A percentile compares a stretch with the other conserved stretches of the same genome.
These are phyloP conservation scores for Aspergillus candidus DNA, from an alignment of 2,329 filamentous ascomycete species.

Conservation along the genomic window DNA sequence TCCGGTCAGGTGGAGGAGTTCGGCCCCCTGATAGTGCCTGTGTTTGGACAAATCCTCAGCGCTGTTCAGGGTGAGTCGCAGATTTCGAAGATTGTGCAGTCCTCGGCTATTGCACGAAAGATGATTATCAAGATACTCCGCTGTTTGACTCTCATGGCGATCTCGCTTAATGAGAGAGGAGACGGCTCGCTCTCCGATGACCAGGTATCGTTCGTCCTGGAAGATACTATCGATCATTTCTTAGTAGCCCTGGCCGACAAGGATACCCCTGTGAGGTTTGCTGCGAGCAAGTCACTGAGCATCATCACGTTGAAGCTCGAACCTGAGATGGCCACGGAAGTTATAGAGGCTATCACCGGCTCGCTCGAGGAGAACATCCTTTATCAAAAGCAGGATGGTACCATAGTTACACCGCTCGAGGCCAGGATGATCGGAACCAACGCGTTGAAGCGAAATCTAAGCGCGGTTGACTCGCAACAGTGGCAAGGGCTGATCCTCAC, in stretches of 20 bases:
- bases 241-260: constrained; percentile 74
- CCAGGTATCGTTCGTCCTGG: constrained; percentile 53
- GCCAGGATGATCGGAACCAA: constrained; percentile 29
- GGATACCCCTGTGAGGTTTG: constrained; percentile 83
- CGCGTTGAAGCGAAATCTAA: constrained; percentile 52
- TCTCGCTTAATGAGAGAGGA: constrained; percentile 46
- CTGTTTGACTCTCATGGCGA: constrained; percentile 61
- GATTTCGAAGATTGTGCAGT: constrained; percentile 51
- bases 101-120: constrained; percentile 75
- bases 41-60: constrained; percentile 60
- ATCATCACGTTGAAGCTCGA: constrained; percentile 77
- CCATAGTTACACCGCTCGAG: constrained; percentile 33
- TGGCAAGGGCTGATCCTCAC: constrained; percentile 94
- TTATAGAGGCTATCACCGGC: constrained; percentile 79
- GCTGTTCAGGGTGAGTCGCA: constrained; percentile 50
- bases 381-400: constrained; percentile 44
- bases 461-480: constrained; percentile 69
- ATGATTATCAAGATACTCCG: constrained; percentile 78
- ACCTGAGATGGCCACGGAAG: constrained; percentile 72
- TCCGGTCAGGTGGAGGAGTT: constrained; percentile 71
- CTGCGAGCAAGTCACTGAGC: constrained; percentile 88
- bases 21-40: constrained; percentile 56
- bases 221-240: constrained; percentile 75
- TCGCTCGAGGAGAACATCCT: constrained; percentile 58
- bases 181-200: constrained; percentile 24